Base-by-base conservation (phyloP, 371 early-diverging fungal species). In the Circinella umbellata region DNA sequence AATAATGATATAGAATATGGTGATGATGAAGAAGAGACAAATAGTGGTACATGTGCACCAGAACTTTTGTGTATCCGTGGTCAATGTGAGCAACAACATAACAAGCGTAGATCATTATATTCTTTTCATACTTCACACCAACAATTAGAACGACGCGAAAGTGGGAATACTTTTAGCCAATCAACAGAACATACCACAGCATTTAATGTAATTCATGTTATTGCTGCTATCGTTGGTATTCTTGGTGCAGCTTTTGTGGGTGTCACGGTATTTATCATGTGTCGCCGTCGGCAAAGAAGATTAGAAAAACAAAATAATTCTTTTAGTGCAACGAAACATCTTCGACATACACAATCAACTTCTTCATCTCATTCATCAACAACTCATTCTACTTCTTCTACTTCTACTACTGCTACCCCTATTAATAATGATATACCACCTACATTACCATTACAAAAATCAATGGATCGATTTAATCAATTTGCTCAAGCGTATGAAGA, bases 201-300 rank as follows among this genome's bases (percentile, higher is more conserved):
- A 63, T 81, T 81, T 60, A 81, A 75, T 63, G 73, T 78, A 17
- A 68, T 81, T 27, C 81, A 81, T 71, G 70, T 81, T 42, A 75
- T 75, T 17, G 76, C 77, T 27, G 81, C 77, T 65, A 69, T 75
- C 27, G 64, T 81, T 55, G 80, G 80, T 37, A 69, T 77, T 11
- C 57, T 74, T 8, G 76, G 75, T 4, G 77, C 77, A 15, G 57
- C 78, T 15, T 61, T 69, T 17, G 77, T 78, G 9, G 71, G 74
- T 35, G 39, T 78, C 39, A 72, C 74, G 10, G 68, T 76, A 14
- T 75, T 76, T 47, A 36, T 78, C 37, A 47, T 72, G 17, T 81
- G 71, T 48, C 74, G 73, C 69, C 64, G 65, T 35, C 73, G 73
- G 10, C 60, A 42, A 27, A 55, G 61, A 35, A 15, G 60, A 7